Evolutionary conservation across 148 eudicot genomes (phyloP), one percentile per base, ranked within the genome.

Genomic region (Camellia sinensis): DNA sequence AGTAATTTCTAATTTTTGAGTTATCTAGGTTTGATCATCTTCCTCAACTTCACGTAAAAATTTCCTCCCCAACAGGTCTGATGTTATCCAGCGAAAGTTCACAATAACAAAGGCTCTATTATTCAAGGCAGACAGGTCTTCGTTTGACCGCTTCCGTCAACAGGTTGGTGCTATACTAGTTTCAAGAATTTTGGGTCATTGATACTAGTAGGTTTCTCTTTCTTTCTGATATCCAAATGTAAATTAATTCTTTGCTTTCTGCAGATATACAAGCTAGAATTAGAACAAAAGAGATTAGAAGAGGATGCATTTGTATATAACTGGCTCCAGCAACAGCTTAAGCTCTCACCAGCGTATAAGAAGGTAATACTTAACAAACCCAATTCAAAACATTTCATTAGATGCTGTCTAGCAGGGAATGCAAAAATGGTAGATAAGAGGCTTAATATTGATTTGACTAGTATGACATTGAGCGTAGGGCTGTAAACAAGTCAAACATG

Each of bases 251-350:
- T 74, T 59, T 75, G 74, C 48, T 83, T 68, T 79, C 43, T 88
- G 74, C 86, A 90, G 92, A 85, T 90, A 83, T 73, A 84, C 86
- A 92, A 89, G 89, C 86, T 92, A 80, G 93, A 92, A 82, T 75
- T 88, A 82, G 95, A 91, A 81, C 94, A 90, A 70, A 92, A 89
- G 86, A 85, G 97, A 81, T 71, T 92, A 76, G 90, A 92, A 80
- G 97, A 92, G 87, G 97, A 90, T 80, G 88, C 92, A 53, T 88
- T 83, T 83, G 97, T 90, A 73, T 92, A 89, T 86, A 92, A 90
- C 83, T 92, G 92, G 94, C 92, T 92, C 67, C 92, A 92, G 76
- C 89, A 90, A 77, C 94, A 92, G 83, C 89, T 90, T 69, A 92
- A 91, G 85, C 90, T 88, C 80, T 92, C 97, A 41, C 94, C 94